phyloP scores from a whole-genome alignment of 1,284 basidiomycete genomes.

The Fomitiporia mediterranea region DNA sequence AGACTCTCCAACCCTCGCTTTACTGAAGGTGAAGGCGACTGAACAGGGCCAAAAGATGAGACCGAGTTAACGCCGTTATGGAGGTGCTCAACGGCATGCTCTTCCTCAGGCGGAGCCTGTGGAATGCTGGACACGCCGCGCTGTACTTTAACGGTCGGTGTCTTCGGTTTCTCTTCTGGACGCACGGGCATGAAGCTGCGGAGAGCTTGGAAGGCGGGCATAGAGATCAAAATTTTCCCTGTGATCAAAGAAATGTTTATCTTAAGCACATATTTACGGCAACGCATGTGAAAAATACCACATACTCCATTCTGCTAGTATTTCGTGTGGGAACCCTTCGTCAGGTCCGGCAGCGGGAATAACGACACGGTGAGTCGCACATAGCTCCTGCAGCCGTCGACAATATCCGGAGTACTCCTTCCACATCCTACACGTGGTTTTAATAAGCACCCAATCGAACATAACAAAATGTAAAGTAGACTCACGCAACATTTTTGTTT shows the following conservation, averaged over 20 bases:
- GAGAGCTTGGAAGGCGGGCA: constrained; percentile 15
- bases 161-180: constrained; percentile 16
- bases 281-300: not conserved
- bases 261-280: not conserved
- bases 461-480: not conserved
- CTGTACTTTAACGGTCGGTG: constrained; percentile 3
- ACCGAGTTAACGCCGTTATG: not conserved
- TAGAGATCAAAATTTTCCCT: constrained; percentile 17
- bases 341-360: constrained; percentile 12
- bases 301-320: constrained; percentile 19
- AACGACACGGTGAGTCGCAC: constrained; percentile 4
- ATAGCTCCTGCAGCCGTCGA: constrained; percentile 16
- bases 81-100: constrained; percentile 7
- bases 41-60: constrained; percentile 14
- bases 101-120: constrained; percentile 8
- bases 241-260: not conserved
- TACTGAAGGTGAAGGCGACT: constrained; percentile 13
- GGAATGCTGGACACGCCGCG: not conserved
- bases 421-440: constrained; percentile 13
- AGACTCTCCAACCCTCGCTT: not conserved
- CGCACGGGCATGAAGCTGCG: constrained; percentile 18
- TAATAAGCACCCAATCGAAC: not conserved
- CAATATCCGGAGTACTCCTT: constrained; percentile 21
- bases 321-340: constrained; percentile 6
- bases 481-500: constrained; percentile 19